These are phyloP conservation scores for Aspergillus hancockii DNA, from an alignment of 495 filamentous ascomycete species.

Conservation along the genomic window DNA sequence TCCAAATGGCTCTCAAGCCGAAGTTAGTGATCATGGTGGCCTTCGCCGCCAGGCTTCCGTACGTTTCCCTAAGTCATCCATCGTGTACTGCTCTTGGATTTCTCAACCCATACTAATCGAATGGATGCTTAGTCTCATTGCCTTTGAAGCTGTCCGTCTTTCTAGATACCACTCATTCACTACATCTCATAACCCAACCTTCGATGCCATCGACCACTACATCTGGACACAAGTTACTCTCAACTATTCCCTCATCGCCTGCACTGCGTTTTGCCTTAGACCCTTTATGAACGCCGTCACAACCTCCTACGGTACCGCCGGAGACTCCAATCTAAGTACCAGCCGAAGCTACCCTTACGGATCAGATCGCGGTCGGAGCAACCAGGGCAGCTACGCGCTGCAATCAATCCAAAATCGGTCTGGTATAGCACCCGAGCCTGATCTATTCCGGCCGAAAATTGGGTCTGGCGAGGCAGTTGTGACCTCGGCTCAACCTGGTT, in stretches of 20 bases:
- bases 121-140: constrained; percentile 21
- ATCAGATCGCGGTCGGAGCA: neutral
- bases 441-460: neutral
- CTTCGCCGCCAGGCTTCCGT: constrained; percentile 36
- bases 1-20: constrained; percentile 25
- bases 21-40: constrained; percentile 35
- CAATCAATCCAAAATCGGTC: constrained; percentile 2
- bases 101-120: neutral
- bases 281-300: constrained; percentile 12
- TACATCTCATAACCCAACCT: constrained; percentile 30
- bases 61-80: constrained; percentile 9
- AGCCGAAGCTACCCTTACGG: constrained; percentile 1
- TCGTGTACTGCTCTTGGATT: neutral
- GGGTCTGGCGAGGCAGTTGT: neutral
- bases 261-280: constrained; percentile 12
- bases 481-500: constrained; percentile 1
- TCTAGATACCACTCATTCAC: constrained; percentile 15
- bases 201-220: constrained; percentile 27
- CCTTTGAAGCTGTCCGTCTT: constrained; percentile 23
- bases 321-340: constrained; percentile 9
- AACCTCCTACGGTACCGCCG: constrained; percentile 8
- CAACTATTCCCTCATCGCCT: constrained; percentile 30
- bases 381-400: constrained; percentile 6
- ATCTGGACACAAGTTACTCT: constrained; percentile 37
- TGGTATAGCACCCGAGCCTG: neutral